A percentile compares a stretch with the other conserved stretches of the same genome.
phyloP scores from a whole-genome alignment of 2,329 filamentous ascomycete species.

The Chaetomium sp. region DNA sequence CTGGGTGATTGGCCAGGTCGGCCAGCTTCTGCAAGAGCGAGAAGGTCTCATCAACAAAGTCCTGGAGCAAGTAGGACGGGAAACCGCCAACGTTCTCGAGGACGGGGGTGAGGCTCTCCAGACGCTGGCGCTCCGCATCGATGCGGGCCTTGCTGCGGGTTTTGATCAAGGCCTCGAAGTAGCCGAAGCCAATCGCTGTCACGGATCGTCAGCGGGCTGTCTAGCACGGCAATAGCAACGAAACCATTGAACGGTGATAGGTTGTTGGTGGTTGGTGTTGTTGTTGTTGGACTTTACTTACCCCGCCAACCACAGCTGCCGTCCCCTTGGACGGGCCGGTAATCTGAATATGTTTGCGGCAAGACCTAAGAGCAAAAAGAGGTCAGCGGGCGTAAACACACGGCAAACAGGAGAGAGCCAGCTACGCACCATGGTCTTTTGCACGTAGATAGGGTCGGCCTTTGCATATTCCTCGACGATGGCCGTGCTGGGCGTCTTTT shows the following conservation, averaged over 20 bases:
- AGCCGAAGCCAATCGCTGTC: constrained; percentile 82
- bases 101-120: constrained; percentile 64
- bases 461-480: constrained; percentile 84
- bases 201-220: constrained; percentile 16
- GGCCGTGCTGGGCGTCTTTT: constrained; percentile 66
- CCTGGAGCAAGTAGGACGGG: constrained; percentile 64
- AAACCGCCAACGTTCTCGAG: constrained; percentile 68
- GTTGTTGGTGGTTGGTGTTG: no score
- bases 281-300: constrained; percentile 41
- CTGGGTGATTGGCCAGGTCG: constrained; percentile 52
- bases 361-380: constrained; percentile 52
- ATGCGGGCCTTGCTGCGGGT: constrained; percentile 59
- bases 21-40: constrained; percentile 60
- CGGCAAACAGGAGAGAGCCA: background rate
- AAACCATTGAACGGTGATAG: no score
- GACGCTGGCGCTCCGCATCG: constrained; percentile 62
- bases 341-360: constrained; percentile 77
- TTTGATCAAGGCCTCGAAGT: constrained; percentile 79
- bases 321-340: constrained; percentile 82
- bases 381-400: background rate
- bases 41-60: constrained; percentile 73
- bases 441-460: constrained; percentile 75
- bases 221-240: background rate
- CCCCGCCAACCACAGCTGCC: constrained; percentile 98
- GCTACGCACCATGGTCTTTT: constrained; percentile 73